These are phyloP conservation scores for Monotropa hypopitys DNA, from an alignment of 179 eudicot species.

Conservation along the genomic window DNA sequence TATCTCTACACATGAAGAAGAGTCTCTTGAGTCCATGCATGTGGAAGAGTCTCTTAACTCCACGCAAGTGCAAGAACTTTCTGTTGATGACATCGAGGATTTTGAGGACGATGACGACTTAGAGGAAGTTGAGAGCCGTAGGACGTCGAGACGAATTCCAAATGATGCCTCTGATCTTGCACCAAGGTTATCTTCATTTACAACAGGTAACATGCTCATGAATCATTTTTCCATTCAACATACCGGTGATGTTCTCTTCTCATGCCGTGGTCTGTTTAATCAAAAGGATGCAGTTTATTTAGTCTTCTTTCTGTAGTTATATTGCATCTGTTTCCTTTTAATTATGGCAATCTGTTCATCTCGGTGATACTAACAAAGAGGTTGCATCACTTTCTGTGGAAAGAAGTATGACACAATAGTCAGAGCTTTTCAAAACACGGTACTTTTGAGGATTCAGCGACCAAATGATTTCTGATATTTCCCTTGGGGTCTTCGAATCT, in stretches of 20 bases:
- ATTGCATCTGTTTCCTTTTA: constrained; percentile 2
- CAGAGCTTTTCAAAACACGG: background rate
- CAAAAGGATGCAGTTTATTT: background rate
- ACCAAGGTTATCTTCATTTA: constrained; percentile 67
- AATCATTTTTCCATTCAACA: background rate
- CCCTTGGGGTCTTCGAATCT: background rate
- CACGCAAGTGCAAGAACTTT: constrained; percentile 53
- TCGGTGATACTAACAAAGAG: background rate
- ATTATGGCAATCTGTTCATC: background rate
- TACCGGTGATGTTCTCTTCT: background rate
- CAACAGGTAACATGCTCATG: constrained; percentile 45
- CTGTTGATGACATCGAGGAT: constrained; percentile 94
- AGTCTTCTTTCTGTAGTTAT: background rate
- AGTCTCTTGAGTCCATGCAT: constrained; percentile 15
- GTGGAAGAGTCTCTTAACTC: constrained; percentile 45
- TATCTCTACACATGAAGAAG: constrained; percentile 24
- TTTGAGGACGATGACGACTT: constrained; percentile 76
- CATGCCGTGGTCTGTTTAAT: background rate
- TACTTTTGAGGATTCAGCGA: background rate
- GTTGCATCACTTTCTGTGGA: constrained; percentile 1
- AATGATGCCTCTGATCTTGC: constrained; percentile 84
- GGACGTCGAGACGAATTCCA: constrained; percentile 69
- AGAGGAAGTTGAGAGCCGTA: constrained; percentile 71
- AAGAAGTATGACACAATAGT: background rate
- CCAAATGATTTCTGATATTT: background rate